Conservation (phyloP, 176 grass and related monocot species). For the Carex littledalei region DNA sequence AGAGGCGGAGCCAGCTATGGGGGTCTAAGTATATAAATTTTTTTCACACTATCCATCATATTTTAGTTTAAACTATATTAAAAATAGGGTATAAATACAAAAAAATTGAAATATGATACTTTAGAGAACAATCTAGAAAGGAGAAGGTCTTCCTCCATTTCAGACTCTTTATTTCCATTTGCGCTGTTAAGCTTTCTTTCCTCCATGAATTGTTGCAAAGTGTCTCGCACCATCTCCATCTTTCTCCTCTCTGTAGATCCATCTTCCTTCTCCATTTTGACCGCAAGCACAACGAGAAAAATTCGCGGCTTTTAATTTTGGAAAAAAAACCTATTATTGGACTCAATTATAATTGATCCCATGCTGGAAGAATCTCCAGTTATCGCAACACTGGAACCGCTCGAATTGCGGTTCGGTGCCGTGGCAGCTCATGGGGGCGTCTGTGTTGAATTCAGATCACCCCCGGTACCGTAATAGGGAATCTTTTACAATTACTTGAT, state of each 20-base stretch:
- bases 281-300: neutral
- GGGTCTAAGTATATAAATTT: too few species aligned
- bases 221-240: neutral
- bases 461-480: too few species aligned
- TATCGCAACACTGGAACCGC: neutral
- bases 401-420: neutral
- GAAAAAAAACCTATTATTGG: neutral
- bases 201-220: neutral
- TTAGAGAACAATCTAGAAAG: conserved; percentile 8
- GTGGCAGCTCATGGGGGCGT: neutral
- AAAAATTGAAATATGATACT: neutral
- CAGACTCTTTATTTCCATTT: neutral
- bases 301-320: neutral
- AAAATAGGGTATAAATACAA: too few species aligned
- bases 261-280: neutral
- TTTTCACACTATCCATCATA: too few species aligned
- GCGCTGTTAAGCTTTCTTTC: neutral
- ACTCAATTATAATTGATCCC: neutral
- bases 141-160: neutral
- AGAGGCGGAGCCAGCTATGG: too few species aligned
- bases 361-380: neutral
- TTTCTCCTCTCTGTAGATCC: neutral
- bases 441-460: neutral
- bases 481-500: too few species aligned
- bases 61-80: too few species aligned